Evolutionary conservation across 306 rosid species (phyloP), one percentile per base, ranked within the genome.

Genomic region (Begonia masoniana): DNA sequence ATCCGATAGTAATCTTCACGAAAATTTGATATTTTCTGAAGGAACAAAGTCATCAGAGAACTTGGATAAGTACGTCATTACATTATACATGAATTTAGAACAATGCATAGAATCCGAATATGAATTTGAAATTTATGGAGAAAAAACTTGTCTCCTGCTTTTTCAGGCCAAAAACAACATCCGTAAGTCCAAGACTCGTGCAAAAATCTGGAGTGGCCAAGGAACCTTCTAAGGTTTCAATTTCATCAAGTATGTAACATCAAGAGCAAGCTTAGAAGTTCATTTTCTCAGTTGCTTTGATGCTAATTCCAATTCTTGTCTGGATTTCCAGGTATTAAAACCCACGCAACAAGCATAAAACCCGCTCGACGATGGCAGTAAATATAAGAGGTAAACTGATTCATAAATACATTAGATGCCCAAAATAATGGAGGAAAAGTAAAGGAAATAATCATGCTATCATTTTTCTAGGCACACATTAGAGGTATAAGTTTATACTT

Each of bases 161-260:
- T 15, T 77, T 80, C 68, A 82, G 95, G 65, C 60, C 81, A 49
- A 2, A 41, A 21, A 11, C 66, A 9, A 5, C 39, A 31, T 65
- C 61, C 67, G 8, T 12, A 12, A 45, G 49, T 47, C 59, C 75
- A 43, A 66, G 58, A 47, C 41, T 68, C 5, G 26, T 50, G 10
- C 64, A 16, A 39, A 77, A 74, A 64, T 51, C 68, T 11, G 57
- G 63, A 46, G 51, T 15, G 46, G 48, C 68, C 56, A 88, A 66
- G 72, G 76, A 70, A 14, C 10, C 69, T 13, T 5, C 19, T 0
- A 80, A 69, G 63, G 10, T 26, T 54, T 21, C 24, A 21, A 21
- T 21, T 21, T 42, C 73, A 36, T 13, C 82, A 52, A 64, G 89
- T 80, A 64, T 9, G 74, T 62, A 49, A 70, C 16, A 57, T 16